Percentiles rank a stretch among this genome's conserved stretches.
Conservation (phyloP, 2,329 filamentous ascomycete species). For the Claviceps sp. region DNA sequence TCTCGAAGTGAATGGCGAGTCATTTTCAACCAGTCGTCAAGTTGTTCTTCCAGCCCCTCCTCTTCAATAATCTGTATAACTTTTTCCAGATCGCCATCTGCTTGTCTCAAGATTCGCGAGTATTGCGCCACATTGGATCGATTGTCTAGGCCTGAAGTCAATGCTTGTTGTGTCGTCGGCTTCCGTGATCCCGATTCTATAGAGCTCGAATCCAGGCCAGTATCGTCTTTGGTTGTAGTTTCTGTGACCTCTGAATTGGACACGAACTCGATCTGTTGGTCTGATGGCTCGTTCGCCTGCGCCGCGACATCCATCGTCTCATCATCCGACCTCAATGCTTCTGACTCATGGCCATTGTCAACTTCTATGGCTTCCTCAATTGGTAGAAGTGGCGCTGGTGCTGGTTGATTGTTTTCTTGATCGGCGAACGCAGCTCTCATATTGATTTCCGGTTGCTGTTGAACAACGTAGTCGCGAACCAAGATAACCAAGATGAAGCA, state of each 20-base stretch:
- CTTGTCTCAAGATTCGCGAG: conserved; percentile 43
- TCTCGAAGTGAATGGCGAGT: conserved; percentile 25
- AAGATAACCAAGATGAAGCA: conserved; percentile 95
- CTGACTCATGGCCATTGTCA: conserved; percentile 9
- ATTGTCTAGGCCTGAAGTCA: conserved; percentile 4
- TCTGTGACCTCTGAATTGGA: background rate
- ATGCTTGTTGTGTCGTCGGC: background rate
- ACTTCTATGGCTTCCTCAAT: conserved; percentile 10
- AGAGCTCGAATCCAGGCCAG: background rate
- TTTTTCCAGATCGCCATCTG: conserved; percentile 43
- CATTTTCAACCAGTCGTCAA: conserved; percentile 45
- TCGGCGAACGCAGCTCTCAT: conserved; percentile 55
- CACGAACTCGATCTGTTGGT: background rate
- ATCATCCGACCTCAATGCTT: conserved; percentile 19
- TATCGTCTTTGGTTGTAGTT: background rate
- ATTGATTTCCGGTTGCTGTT: conserved; percentile 89
- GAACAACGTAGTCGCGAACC: conserved; percentile 94
- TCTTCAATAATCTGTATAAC: conserved; percentile 48
- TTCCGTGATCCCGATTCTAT: background rate
- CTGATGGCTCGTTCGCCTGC: conserved; percentile 3
- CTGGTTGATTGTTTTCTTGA: conserved; percentile 16
- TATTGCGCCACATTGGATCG: conserved; percentile 19
- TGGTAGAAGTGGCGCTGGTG: conserved; percentile 3
- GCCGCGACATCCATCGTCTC: conserved; percentile 18
- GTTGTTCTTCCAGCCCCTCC: conserved; percentile 43